These are phyloP conservation scores for Psophocarpus tetragonolobus DNA, from an alignment of 306 rosid genomes.

Conservation along the genomic window DNA sequence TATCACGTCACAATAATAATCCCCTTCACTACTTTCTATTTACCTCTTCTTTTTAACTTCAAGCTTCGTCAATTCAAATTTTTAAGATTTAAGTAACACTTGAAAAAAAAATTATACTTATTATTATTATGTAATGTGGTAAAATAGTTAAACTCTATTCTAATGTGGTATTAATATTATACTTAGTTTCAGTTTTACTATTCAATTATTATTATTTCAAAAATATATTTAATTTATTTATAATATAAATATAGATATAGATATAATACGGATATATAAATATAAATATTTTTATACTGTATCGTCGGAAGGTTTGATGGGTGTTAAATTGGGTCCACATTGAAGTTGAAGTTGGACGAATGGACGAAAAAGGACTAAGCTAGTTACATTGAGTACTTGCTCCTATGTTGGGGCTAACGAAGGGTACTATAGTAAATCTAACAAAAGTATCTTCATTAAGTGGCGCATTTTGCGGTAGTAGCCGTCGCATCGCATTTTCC, in stretches of 20 bases:
- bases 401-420: not conserved
- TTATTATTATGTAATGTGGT: too few species aligned
- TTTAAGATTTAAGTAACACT: too few species aligned
- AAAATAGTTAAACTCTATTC: too few species aligned
- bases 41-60: too few species aligned
- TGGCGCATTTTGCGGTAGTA: conserved; percentile 28
- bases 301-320: not conserved
- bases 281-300: not conserved
- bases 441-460: not conserved
- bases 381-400: too few species aligned
- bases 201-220: too few species aligned
- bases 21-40: not conserved
- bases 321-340: conserved; percentile 6
- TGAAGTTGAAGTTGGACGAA: not conserved
- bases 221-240: too few species aligned
- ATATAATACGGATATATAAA: not conserved
- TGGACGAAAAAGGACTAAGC: conserved; percentile 13
- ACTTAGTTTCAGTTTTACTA: too few species aligned
- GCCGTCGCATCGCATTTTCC: conserved; percentile 6
- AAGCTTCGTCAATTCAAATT: too few species aligned
- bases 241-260: not conserved
- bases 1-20: not conserved
- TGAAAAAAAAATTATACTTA: too few species aligned
- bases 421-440: not conserved
- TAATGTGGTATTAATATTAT: too few species aligned